phyloP scores from a whole-genome alignment of 208 protist genomes.

The Crithidia brevicula region DNA sequence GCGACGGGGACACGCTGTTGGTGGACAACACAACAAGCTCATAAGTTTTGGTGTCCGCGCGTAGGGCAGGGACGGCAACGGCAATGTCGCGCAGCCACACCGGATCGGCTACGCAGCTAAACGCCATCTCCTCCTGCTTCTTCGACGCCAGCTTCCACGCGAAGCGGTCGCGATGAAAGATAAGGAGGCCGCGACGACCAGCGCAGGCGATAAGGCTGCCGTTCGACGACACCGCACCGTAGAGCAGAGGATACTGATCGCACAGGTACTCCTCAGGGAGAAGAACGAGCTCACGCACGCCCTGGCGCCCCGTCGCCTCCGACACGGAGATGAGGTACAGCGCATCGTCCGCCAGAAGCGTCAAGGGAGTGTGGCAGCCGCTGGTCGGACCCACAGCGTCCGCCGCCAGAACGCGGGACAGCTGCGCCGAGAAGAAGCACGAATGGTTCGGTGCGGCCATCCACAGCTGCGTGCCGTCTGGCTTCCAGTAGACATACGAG shows the following conservation, averaged over 20 bases:
- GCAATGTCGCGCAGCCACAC: slow-evolving; percentile 57
- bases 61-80: slow-evolving; percentile 43
- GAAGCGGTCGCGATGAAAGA: slow-evolving; percentile 45
- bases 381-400: slow-evolving; percentile 35
- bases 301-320: slow-evolving; percentile 18
- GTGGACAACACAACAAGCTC: slow-evolving; percentile 43
- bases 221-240: slow-evolving; percentile 57
- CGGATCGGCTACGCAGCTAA: slow-evolving; percentile 58
- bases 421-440: slow-evolving; percentile 33
- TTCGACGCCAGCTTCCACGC: slow-evolving; percentile 49
- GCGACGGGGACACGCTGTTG: slow-evolving; percentile 29
- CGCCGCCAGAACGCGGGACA: slow-evolving; percentile 35
- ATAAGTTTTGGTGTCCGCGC: slow-evolving; percentile 28
- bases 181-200: slow-evolving; percentile 43
- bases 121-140: slow-evolving; percentile 33
- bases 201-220: slow-evolving; percentile 50
- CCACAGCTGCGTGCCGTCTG: slow-evolving; percentile 33
- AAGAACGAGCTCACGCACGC: slow-evolving; percentile 25
- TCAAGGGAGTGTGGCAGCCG: slow-evolving; percentile 43
- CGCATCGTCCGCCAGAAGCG: slow-evolving; percentile 34
- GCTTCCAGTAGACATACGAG: slow-evolving; percentile 36
- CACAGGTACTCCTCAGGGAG: slow-evolving; percentile 43
- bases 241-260: slow-evolving; percentile 61
- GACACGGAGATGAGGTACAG: slow-evolving; percentile 38
- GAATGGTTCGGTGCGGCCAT: slow-evolving; percentile 32